Conservation (phyloP, 2,329 filamentous ascomycete species). For the Lecanicillium sp. region DNA sequence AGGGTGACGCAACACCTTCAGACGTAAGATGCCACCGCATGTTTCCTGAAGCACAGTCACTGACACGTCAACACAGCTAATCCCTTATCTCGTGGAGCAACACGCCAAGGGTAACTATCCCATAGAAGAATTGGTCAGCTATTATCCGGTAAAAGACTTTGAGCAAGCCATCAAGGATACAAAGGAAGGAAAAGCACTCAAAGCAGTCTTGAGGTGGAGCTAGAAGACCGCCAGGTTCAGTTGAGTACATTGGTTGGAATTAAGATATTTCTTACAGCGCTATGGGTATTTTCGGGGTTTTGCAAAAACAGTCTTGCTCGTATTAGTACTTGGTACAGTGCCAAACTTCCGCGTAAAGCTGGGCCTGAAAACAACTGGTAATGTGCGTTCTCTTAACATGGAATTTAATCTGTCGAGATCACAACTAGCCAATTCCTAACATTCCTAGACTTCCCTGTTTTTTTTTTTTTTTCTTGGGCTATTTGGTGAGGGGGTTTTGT, state of each 20-base stretch:
- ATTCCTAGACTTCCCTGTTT: conserved; percentile 9
- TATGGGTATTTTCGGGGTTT: no score
- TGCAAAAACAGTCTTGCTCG: no score
- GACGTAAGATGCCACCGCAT: conserved; percentile 12
- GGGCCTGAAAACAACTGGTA: no score
- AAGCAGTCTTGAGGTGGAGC: conserved; percentile 19
- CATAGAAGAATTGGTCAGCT: conserved; percentile 19
- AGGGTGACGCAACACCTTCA: conserved; percentile 17
- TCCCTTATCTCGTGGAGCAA: conserved; percentile 19
- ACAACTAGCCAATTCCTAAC: no score
- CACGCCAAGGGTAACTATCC: conserved; percentile 20
- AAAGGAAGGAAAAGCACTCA: conserved; percentile 17
- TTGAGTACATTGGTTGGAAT: no score
- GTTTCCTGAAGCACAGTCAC: neutral
- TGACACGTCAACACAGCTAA: no score
- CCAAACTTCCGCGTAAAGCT: no score
- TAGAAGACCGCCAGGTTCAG: neutral
- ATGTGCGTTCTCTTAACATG: no score
- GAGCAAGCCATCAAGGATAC: conserved; percentile 17
- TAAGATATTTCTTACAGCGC: no score
- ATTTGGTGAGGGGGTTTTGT: neutral
- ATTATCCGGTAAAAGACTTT: conserved; percentile 19
- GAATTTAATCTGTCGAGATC: no score
- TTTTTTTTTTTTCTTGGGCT: conserved; percentile 7
- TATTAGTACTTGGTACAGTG: no score